Percentiles rank a stretch among this genome's conserved stretches.
Evolutionary conservation across 2,329 filamentous ascomycete genomes (phyloP).

Genomic region (Ophiognomonia clavigignenti-juglandacearum): DNA sequence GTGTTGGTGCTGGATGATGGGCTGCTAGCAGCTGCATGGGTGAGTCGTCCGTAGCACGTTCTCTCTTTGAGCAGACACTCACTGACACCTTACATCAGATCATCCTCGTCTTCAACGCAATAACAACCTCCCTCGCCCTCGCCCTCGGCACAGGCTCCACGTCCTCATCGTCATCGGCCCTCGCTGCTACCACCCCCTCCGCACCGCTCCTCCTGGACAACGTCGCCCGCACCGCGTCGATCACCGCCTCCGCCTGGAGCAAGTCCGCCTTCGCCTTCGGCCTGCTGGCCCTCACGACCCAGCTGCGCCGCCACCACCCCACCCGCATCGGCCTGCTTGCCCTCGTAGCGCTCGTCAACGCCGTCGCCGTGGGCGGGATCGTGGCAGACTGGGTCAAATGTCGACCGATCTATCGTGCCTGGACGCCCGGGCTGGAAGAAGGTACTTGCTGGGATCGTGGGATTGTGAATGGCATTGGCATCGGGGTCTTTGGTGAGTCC

Average conservation of each 20-base stretch:
- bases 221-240: constrained; percentile 4
- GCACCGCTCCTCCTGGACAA: constrained; percentile 8
- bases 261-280: constrained; percentile 6
- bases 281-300: constrained; percentile 1
- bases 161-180: neutral
- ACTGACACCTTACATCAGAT: neutral
- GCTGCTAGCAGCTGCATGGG: constrained; percentile 8
- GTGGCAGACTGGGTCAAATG: constrained; percentile 12
- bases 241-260: constrained; percentile 6
- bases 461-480: neutral
- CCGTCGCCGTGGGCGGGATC: constrained; percentile 1
- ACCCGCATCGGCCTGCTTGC: neutral
- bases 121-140: constrained; percentile 6
- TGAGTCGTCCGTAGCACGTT: neutral
- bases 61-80: too few relatives aligned
- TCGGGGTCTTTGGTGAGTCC: constrained; percentile 2
- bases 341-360: neutral
- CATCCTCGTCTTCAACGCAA: constrained; percentile 7
- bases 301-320: too few relatives aligned
- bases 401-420: neutral
- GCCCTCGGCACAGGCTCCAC: constrained; percentile 4
- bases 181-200: neutral
- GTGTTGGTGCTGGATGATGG: constrained; percentile 6
- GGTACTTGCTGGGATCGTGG: neutral
- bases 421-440: neutral